Evolutionary conservation across 163 green algal genomes (phyloP).

Genomic region (Botryococcus braunii): DNA sequence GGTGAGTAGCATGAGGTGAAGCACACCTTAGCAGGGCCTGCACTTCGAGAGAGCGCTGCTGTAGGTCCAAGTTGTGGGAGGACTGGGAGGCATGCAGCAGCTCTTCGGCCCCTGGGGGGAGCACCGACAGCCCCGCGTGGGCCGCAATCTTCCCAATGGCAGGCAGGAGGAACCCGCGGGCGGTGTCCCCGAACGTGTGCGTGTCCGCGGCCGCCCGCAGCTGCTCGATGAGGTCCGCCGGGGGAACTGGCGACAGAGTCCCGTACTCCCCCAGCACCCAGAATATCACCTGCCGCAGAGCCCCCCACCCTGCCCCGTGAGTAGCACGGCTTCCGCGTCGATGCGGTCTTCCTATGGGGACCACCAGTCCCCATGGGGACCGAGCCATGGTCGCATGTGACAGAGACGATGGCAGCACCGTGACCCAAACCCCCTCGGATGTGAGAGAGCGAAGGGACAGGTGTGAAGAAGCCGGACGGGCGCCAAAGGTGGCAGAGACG

Average conservation of each 20-base stretch:
- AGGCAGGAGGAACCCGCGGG: slow-evolving; percentile 34
- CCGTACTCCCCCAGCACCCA: slow-evolving; percentile 92
- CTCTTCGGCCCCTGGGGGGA: slow-evolving; percentile 23
- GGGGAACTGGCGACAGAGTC: slow-evolving; percentile 14
- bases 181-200: slow-evolving; percentile 15
- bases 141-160: slow-evolving; percentile 59
- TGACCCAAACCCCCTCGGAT: too few relatives aligned
- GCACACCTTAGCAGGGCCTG: slow-evolving; percentile 41
- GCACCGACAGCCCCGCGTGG: slow-evolving; percentile 12
- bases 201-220: slow-evolving; percentile 27
- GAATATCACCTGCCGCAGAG: slow-evolving; percentile 69
- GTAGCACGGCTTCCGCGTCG: too few relatives aligned
- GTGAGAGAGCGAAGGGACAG: too few relatives aligned
- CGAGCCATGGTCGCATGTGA: too few relatives aligned
- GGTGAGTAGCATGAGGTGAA: background rate
- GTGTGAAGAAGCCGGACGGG: too few relatives aligned
- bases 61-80: slow-evolving; percentile 56
- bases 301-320: too few relatives aligned
- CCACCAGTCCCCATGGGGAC: too few relatives aligned
- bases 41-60: slow-evolving; percentile 78
- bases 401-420: too few relatives aligned
- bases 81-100: slow-evolving; percentile 33
- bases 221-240: slow-evolving; percentile 26
- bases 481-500: too few relatives aligned
- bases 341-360: too few relatives aligned